These are phyloP conservation scores for Onygena corvina DNA, from an alignment of 2,329 filamentous ascomycete species.

Conservation along the genomic window DNA sequence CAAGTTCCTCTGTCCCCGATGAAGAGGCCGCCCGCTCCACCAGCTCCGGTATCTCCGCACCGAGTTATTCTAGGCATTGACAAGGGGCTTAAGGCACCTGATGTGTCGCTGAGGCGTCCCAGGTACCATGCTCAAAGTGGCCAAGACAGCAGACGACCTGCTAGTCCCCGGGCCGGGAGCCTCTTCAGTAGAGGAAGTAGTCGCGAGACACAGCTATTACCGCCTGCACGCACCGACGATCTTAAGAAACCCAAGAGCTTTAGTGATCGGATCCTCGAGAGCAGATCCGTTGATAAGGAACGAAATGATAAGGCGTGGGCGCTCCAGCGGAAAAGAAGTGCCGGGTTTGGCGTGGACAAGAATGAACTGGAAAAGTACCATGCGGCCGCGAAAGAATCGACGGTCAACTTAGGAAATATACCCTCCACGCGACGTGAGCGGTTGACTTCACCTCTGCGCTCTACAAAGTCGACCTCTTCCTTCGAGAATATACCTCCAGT, in stretches of 20 bases:
- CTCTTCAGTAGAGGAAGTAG: background rate
- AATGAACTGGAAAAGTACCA: conserved; percentile 35
- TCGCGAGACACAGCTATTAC: background rate
- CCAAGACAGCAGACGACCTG: background rate
- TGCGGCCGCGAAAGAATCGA: conserved; percentile 23
- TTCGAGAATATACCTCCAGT: conserved; percentile 15
- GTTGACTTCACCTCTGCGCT: background rate
- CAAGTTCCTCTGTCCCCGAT: conserved; percentile 67
- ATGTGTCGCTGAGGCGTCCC: conserved; percentile 72
- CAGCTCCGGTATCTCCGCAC: conserved; percentile 60
- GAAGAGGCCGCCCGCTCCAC: conserved; percentile 37
- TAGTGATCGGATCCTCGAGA: conserved; percentile 71
- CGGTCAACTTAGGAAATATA: background rate
- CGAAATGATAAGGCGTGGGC: conserved; percentile 29
- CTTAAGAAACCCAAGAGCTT: conserved; percentile 47
- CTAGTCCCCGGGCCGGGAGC: background rate
- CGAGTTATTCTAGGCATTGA: conserved; percentile 76
- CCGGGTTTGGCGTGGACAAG: conserved; percentile 34
- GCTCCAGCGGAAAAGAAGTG: conserved; percentile 30
- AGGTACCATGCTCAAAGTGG: conserved; percentile 10
- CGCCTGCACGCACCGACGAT: background rate
- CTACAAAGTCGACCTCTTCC: background rate
- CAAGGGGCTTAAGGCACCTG: conserved; percentile 66
- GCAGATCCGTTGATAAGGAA: conserved; percentile 36
- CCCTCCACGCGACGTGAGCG: background rate